These are phyloP conservation scores for Suillus placidus DNA, from an alignment of 768 basidiomycete genomes.

Conservation along the genomic window DNA sequence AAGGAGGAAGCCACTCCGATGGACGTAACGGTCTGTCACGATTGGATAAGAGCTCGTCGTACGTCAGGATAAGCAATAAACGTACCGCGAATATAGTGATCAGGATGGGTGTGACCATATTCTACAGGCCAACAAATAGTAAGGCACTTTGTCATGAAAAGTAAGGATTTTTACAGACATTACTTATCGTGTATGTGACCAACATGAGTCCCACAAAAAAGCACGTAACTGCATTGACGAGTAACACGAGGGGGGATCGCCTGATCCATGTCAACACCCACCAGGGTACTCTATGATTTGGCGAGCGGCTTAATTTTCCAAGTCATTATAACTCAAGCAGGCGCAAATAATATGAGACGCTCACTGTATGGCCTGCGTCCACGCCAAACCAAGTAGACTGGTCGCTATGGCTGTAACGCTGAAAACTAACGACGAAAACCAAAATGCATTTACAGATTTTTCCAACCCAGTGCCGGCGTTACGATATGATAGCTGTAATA, in stretches of 20 bases:
- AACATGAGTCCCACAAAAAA: slow-evolving; percentile 79
- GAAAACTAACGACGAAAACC: slow-evolving; percentile 51
- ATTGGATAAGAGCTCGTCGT: slow-evolving; percentile 16
- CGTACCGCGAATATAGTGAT: slow-evolving; percentile 70
- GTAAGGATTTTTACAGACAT: slow-evolving; percentile 45
- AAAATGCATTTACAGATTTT: slow-evolving; percentile 42
- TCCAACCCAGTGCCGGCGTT: slow-evolving; percentile 27
- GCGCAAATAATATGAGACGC: slow-evolving; percentile 18
- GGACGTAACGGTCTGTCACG: slow-evolving; percentile 36
- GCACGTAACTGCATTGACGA: slow-evolving; percentile 80
- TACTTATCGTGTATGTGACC: slow-evolving; percentile 72
- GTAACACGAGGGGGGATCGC: slow-evolving; percentile 78
- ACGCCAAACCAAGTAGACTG: slow-evolving; percentile 44
- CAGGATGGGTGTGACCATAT: slow-evolving; percentile 62
- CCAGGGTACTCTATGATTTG: slow-evolving; percentile 58
- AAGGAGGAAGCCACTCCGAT: slow-evolving; percentile 53
- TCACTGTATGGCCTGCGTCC: slow-evolving; percentile 50
- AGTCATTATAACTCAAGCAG: slow-evolving; percentile 21
- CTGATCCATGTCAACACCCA: slow-evolving; percentile 84
- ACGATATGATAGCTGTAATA: slow-evolving; percentile 42
- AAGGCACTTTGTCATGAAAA: slow-evolving; percentile 18
- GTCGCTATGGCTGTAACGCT: slow-evolving; percentile 47
- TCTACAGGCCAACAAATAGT: slow-evolving; percentile 38
- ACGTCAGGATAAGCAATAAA: slow-evolving; percentile 1
- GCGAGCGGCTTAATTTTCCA: slow-evolving; percentile 45